Evolutionary conservation across 202 grass and related monocot species (phyloP), one percentile per base, ranked within the genome.

Genomic region (Schoenoplectus triqueter): DNA sequence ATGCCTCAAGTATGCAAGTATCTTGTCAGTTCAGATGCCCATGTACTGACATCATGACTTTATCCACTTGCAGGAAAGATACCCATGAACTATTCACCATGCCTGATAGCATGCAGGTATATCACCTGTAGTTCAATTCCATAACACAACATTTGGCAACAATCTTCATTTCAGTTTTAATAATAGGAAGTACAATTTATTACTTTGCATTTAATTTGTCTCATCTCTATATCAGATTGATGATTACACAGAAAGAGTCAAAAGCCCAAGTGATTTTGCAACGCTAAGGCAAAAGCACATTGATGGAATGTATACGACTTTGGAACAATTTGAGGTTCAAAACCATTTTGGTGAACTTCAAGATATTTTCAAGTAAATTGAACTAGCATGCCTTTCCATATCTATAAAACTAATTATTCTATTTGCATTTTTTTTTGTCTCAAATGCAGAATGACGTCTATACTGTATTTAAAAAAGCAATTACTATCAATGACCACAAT

Each of bases 241-340:
- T 65, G 91, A 95, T 79, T 98, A 92, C 10, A 81, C 83, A 14
- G 92, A 98, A 85, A 86, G 86, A 86, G 91, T 98, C 5, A 89
- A 90, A 49, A 93, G 86, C n/a, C 95, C 95, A 4, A 80, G 88
- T 19, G 95, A 98, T 80, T 93, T 98, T 63, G 95, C 95, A 48
- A 98, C 95, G 64, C 7, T 98, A 45, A 90, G 92, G 19, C 95
- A 98, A 89, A 98, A 98, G 63, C 89, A 95, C 64, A 93, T 80
- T 66, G 95, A 98, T 92, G 95, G 92, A 81, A 95, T 92, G 91
- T 98, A 98, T 84, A 69, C 45, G 3, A 91, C 85, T 56, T 78
- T 98, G 17, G 92, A 93, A 75, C 95, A 93, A 55, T 98, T 98
- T 70, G 92, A 98, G 92, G 95, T 98, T 39, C 20, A 1, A 44